Base-by-base conservation (phyloP, 495 filamentous ascomycete genomes). In the Astrocystis sublimbata region DNA sequence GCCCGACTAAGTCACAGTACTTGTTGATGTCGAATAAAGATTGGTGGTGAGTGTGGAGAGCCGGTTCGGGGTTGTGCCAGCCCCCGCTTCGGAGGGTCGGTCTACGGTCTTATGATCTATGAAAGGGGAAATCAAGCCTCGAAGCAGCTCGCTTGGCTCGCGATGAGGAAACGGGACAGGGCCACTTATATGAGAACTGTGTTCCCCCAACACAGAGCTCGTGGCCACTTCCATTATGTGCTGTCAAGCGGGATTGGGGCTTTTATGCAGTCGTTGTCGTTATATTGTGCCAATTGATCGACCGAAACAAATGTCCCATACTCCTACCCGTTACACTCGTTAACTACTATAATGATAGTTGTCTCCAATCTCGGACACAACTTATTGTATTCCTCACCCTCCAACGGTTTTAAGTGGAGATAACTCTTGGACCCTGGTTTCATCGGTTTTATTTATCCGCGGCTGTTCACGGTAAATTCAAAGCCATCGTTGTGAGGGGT, bases 61-160 rank as follows among this genome's bases (percentile, higher is more conserved):
- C 49, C 49, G 49, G 49, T 10, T 52, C 49, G 30, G 49, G 49
- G 30, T 35, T n/a, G n/a, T n/a, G n/a, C n/a, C 49, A 30, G 47
- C 30, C 28, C 47, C 28, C 49, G 30, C n/a, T 52, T n/a, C 28
- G 9, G 17, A 30, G 46, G 46, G 46, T 35, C 30, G 7, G 28
- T 35, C 28, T 35, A 21, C 30, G 7, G 28, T 35, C 28, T 35
- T 17, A 51, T 51, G 47, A 51, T 33, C n/a, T 51, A 50, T 50
- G 28, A 17, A 50, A 9, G 24, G 45, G 6, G 45, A n/a, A 43
- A 21, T 19, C 3, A 3, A 38, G 2, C 23, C 19, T 10, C 21
- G 19, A 45, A 45, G 2, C 1, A 15, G 26, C 13, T 31, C 6
- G 46, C 46, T 50, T 50, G 46, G 46, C 24, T 50, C 13, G 46